phyloP scores from a whole-genome alignment of 768 basidiomycete genomes.

The Auricularia sp. region DNA sequence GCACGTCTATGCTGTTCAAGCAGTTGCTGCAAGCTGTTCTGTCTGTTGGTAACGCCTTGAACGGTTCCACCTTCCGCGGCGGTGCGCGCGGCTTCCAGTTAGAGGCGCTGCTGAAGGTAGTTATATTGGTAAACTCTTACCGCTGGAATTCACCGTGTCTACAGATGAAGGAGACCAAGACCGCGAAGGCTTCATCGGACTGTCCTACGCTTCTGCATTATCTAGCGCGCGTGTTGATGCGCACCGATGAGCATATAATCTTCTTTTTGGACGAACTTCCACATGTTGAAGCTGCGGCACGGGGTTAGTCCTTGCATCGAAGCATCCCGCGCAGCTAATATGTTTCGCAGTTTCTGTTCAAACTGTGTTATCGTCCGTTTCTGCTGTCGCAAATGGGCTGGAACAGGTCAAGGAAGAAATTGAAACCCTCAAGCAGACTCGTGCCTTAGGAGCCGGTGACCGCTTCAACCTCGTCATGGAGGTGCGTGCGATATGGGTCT shows the following conservation, averaged over 20 bases:
- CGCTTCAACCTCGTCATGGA: constrained; percentile 62
- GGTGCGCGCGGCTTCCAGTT: constrained; percentile 78
- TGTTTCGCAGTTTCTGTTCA: constrained; percentile 58
- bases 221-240: constrained; percentile 63
- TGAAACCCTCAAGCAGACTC: constrained; percentile 26
- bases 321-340: background rate
- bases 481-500: constrained; percentile 24
- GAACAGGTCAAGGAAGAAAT: constrained; percentile 51
- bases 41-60: constrained; percentile 71
- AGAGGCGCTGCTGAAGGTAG: constrained; percentile 71
- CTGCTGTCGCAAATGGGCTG: constrained; percentile 46
- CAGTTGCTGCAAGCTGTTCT: constrained; percentile 63
- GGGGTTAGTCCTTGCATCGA: constrained; percentile 39
- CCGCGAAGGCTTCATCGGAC: constrained; percentile 50
- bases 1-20: constrained; percentile 54
- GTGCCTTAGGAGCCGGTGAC: constrained; percentile 35
- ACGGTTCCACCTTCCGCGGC: constrained; percentile 75
- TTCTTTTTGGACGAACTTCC: constrained; percentile 75
- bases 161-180: constrained; percentile 78
- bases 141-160: background rate
- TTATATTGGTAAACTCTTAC: background rate
- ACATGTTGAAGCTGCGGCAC: constrained; percentile 71
- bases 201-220: constrained; percentile 92
- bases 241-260: constrained; percentile 53
- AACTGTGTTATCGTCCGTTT: constrained; percentile 48